Percentiles rank a stretch among this genome's conserved stretches.
These are phyloP conservation scores for Acephala macrosclerotiorum DNA, from an alignment of 2,329 filamentous ascomycete genomes.

Conservation along the genomic window DNA sequence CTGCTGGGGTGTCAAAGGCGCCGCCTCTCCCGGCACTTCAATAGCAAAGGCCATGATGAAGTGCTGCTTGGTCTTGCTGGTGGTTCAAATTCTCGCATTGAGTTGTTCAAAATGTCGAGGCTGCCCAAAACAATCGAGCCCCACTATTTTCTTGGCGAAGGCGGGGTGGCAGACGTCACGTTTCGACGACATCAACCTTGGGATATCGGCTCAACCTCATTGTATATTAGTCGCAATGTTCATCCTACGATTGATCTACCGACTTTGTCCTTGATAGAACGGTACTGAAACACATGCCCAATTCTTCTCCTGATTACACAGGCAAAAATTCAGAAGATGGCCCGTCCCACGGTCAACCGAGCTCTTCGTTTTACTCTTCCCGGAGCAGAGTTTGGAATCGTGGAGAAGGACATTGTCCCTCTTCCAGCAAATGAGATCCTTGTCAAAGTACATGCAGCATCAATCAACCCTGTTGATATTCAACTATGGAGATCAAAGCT, in stretches of 20 bases:
- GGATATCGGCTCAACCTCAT: neutral
- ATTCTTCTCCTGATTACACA: neutral
- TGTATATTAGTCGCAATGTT: too few relatives aligned
- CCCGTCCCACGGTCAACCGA: constrained; percentile 29
- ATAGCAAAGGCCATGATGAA: constrained; percentile 62
- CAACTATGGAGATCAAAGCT: constrained; percentile 40
- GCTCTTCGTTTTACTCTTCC: constrained; percentile 33
- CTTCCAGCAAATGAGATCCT: constrained; percentile 38
- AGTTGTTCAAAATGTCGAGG: constrained; percentile 7
- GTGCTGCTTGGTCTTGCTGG: neutral
- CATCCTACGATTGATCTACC: too few relatives aligned
- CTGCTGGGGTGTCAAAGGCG: constrained; percentile 68
- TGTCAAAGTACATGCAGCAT: constrained; percentile 41
- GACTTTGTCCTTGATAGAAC: too few relatives aligned
- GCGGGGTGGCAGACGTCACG: neutral
- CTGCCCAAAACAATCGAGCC: neutral
- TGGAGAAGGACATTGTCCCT: constrained; percentile 35
- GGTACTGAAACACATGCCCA: neutral
- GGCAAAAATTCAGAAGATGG: constrained; percentile 19
- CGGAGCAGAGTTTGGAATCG: constrained; percentile 31
- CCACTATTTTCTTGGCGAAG: constrained; percentile 6
- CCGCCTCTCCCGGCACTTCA: constrained; percentile 84
- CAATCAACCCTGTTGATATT: constrained; percentile 42
- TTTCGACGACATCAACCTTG: neutral
- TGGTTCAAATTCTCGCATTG: neutral